Evolutionary conservation across 768 basidiomycete genomes (phyloP).

Genomic region (Lactifluus echinatus): DNA sequence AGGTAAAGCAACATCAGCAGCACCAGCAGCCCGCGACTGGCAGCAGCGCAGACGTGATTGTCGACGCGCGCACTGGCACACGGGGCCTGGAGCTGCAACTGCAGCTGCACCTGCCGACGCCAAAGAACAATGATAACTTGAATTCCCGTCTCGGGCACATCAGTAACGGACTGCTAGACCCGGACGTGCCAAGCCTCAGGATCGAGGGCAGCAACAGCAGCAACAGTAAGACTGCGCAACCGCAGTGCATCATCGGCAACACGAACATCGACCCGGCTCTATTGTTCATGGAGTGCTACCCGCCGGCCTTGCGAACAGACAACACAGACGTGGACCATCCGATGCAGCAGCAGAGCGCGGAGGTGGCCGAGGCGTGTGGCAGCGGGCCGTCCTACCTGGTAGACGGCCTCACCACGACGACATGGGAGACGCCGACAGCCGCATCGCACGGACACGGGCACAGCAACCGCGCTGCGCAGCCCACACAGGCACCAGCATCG

Average conservation of each 20-base stretch:
- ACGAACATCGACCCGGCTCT: slow-evolving; percentile 15
- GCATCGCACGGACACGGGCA: neutral
- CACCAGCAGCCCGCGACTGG: neutral
- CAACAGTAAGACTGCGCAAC: too few relatives aligned
- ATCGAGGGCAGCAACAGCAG: neutral
- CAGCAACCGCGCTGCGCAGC: neutral
- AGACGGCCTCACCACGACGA: neutral
- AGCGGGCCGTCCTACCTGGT: neutral
- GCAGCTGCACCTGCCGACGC: slow-evolving; percentile 2
- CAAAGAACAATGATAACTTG: neutral
- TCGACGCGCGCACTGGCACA: neutral
- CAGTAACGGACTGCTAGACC: neutral
- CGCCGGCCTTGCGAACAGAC: neutral
- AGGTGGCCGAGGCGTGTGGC: neutral
- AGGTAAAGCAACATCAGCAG: too few relatives aligned
- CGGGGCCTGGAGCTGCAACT: neutral
- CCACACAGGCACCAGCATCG: neutral
- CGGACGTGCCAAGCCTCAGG: too few relatives aligned
- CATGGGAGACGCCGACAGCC: neutral
- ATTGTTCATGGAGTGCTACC: slow-evolving; percentile 1
- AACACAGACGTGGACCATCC: neutral
- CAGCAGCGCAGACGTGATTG: neutral
- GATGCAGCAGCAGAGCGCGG: neutral
- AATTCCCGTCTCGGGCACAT: neutral
- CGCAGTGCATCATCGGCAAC: neutral